Conservation (phyloP, 768 basidiomycete species). For the Gloeostereum incarnatum region DNA sequence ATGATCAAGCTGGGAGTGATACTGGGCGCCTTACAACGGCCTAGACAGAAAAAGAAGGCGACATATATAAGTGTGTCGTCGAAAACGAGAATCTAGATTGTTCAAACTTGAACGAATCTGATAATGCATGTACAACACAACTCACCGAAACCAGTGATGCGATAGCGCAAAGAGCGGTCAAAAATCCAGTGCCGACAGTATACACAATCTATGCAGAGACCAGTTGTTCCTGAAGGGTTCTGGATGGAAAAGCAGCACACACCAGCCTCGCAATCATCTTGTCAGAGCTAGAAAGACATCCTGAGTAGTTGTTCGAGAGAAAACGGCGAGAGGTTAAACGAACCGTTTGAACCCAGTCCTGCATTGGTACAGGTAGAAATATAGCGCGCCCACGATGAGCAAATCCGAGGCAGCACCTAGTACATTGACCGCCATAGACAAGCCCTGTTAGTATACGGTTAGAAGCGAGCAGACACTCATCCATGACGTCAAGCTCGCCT, state of each 20-base stretch:
- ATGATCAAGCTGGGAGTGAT: constrained; percentile 4
- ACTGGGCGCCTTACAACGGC: constrained; percentile 40
- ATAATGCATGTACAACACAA: constrained; percentile 4
- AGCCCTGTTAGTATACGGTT: constrained; percentile 21
- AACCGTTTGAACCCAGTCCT: constrained; percentile 46
- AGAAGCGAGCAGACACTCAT: constrained; percentile 5
- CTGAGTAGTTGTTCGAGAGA: constrained; percentile 3
- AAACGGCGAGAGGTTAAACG: constrained; percentile 13
- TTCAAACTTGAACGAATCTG: background rate
- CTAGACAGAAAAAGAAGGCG: constrained; percentile 47
- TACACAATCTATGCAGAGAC: constrained; percentile 27
- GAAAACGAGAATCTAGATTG: constrained; percentile 34
- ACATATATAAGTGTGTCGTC: constrained; percentile 46
- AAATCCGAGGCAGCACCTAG: constrained; percentile 41
- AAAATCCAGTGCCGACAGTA: constrained; percentile 29
- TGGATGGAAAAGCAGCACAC: constrained; percentile 2
- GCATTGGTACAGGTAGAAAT: constrained; percentile 38
- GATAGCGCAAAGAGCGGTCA: constrained; percentile 32
- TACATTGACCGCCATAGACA: constrained; percentile 49
- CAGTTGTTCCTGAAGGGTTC: constrained; percentile 1
- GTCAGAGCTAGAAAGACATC: constrained; percentile 23
- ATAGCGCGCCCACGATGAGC: constrained; percentile 38
- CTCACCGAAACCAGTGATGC: constrained; percentile 32
- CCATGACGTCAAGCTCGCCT: constrained; percentile 18
- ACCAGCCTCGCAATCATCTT: constrained; percentile 33